These are phyloP conservation scores for Alternaria gansuensis DNA, from an alignment of 2,329 filamentous ascomycete species.

Conservation along the genomic window DNA sequence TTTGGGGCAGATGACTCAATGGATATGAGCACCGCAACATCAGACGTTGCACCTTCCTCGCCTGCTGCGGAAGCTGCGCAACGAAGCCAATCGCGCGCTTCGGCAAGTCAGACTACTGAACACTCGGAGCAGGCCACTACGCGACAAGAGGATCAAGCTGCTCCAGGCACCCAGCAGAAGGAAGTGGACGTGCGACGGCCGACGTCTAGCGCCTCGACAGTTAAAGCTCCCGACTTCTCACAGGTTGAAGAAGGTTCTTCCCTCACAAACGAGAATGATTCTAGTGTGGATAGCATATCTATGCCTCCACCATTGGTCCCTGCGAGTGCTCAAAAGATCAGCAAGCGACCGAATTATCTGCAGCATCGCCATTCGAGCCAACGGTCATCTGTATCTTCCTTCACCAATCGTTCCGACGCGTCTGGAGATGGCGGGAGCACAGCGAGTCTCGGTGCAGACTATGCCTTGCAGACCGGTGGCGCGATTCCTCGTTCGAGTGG, in stretches of 20 bases:
- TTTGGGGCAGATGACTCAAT: constrained; percentile 38
- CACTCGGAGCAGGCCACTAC: constrained; percentile 7
- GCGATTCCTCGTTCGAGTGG: constrained; percentile 64
- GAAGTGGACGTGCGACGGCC: constrained; percentile 42
- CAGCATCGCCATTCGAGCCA: constrained; percentile 65
- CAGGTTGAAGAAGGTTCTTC: constrained; percentile 44
- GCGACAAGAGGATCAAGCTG: constrained; percentile 16
- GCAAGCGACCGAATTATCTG: constrained; percentile 64
- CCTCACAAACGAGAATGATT: constrained; percentile 41
- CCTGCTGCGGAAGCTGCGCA: constrained; percentile 56
- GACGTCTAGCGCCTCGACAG: constrained; percentile 52
- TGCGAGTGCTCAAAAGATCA: constrained; percentile 37
- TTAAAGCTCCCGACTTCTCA: constrained; percentile 50
- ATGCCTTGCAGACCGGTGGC: constrained; percentile 82
- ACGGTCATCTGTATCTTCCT: constrained; percentile 67
- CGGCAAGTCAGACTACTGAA: constrained; percentile 14
- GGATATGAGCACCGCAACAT: constrained; percentile 40
- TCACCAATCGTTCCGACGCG: constrained; percentile 62
- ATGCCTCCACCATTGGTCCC: constrained; percentile 32
- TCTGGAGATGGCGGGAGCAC: constrained; percentile 75
- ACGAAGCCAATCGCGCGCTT: constrained; percentile 35
- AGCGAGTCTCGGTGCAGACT: constrained; percentile 78
- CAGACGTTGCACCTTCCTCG: constrained; percentile 54
- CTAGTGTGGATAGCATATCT: constrained; percentile 41
- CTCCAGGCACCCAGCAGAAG: constrained; percentile 25